Percentiles rank a stretch among this genome's conserved stretches.
Conservation (phyloP, 2,329 filamentous ascomycete species). For the Fusarium pseudograminearum region DNA sequence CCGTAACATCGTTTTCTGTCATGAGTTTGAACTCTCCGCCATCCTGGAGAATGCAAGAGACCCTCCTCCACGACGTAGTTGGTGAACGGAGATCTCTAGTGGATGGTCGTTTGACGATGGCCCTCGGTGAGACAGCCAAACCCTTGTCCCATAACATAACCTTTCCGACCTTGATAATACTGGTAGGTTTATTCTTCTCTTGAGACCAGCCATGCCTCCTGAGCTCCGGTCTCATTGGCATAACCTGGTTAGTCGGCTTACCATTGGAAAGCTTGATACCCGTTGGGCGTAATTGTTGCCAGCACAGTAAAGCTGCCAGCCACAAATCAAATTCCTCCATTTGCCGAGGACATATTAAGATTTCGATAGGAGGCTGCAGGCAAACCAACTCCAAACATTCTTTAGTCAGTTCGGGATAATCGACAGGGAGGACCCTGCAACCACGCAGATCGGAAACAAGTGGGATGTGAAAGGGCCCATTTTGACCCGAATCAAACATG, state of each 20-base stretch:
- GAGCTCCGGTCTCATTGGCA: slow-evolving; percentile 57
- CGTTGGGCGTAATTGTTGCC: slow-evolving; percentile 78
- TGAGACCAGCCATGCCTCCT: slow-evolving; percentile 55
- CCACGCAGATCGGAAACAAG: slow-evolving; percentile 81
- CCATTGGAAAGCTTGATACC: slow-evolving; percentile 65
- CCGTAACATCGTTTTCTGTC: slow-evolving; percentile 83
- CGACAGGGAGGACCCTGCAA: slow-evolving; percentile 74
- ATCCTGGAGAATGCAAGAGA: slow-evolving; percentile 93
- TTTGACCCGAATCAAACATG: slow-evolving; percentile 79
- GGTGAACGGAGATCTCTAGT: slow-evolving; percentile 67
- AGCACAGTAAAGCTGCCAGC: slow-evolving; percentile 83
- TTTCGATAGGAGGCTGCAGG: slow-evolving; percentile 66
- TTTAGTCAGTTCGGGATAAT: slow-evolving; percentile 57
- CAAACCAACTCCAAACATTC: slow-evolving; percentile 67
- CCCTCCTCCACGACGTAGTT: slow-evolving; percentile 80
- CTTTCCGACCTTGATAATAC: slow-evolving; percentile 95
- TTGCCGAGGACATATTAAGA: slow-evolving; percentile 73
- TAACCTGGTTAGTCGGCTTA: slow-evolving; percentile 50
- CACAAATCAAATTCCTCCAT: slow-evolving; percentile 79
- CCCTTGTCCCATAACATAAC: slow-evolving; percentile 92
- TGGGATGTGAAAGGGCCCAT: slow-evolving; percentile 71
- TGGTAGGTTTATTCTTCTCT: slow-evolving; percentile 57
- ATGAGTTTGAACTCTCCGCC: slow-evolving; percentile 94
- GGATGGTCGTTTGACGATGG: slow-evolving; percentile 68
- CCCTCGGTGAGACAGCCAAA: slow-evolving; percentile 63